Evolutionary conservation across 805 yeast genomes (phyloP).

Genomic region (Nakazawaea ishiwadae): DNA sequence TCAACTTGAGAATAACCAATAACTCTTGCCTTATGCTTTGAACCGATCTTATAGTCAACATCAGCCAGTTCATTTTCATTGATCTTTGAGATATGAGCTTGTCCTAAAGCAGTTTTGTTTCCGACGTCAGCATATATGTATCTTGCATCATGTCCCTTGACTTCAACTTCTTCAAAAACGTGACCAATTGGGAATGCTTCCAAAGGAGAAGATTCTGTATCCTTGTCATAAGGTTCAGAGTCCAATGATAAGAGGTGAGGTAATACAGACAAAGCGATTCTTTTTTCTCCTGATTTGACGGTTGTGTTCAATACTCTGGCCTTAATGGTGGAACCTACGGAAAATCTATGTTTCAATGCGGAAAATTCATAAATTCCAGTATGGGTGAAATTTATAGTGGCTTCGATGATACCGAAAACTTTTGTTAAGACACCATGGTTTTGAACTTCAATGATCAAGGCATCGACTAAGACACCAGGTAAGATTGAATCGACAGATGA

Average conservation of each 20-base stretch:
- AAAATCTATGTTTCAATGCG: constrained; percentile 55
- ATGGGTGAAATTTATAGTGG: constrained; percentile 66
- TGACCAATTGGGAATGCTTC: constrained; percentile 82
- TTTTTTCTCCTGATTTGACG: constrained; percentile 44
- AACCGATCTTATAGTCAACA: constrained; percentile 53
- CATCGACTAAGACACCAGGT: constrained; percentile 82
- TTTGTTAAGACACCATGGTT: constrained; percentile 65
- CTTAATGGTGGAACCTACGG: constrained; percentile 62
- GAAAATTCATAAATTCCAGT: constrained; percentile 38
- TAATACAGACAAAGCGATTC: constrained; percentile 57
- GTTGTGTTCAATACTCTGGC: constrained; percentile 69
- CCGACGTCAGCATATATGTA: constrained; percentile 58
- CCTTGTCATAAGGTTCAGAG: constrained; percentile 15
- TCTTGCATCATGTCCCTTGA: constrained; percentile 54
- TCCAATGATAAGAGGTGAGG: constrained; percentile 45
- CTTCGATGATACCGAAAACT: constrained; percentile 71
- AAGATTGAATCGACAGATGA: constrained; percentile 74
- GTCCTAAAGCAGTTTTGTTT: constrained; percentile 51
- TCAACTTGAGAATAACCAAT: constrained; percentile 67
- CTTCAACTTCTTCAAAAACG: constrained; percentile 49
- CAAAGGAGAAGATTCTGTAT: constrained; percentile 33
- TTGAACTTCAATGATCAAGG: constrained; percentile 55
- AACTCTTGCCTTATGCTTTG: constrained; percentile 73
- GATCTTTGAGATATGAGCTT: constrained; percentile 72
- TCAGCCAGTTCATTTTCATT: constrained; percentile 41